Percentiles rank a stretch among this genome's conserved stretches.
phyloP scores from a whole-genome alignment of 2,329 filamentous ascomycete genomes.

The Fusarium stilboides region DNA sequence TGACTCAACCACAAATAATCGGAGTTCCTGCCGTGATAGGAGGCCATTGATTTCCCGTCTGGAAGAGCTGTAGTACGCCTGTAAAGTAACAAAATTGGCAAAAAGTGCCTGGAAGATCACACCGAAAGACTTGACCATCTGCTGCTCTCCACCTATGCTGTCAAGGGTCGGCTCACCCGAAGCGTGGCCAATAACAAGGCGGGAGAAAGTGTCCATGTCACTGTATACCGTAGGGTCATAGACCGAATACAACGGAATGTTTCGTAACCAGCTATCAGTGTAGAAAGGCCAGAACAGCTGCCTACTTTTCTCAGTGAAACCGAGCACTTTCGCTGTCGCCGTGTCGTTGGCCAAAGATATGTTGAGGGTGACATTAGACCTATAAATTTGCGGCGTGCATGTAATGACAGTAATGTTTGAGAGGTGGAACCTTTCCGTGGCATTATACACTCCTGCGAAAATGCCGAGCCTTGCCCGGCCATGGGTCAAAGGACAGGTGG shows the following conservation, averaged over 20 bases:
- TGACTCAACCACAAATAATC: constrained; percentile 1
- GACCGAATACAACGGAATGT: background rate
- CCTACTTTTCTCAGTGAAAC: background rate
- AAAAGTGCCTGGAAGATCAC: background rate
- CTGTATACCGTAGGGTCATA: background rate
- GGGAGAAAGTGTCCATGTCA: constrained; percentile 5
- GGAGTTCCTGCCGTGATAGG: background rate
- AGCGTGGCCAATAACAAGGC: background rate
- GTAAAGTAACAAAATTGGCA: background rate
- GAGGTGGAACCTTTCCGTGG: background rate
- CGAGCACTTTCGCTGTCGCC: background rate
- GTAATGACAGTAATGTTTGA: background rate
- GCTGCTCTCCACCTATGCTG: background rate
- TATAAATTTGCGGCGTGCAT: background rate
- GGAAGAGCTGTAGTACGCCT: rapidly evolving
- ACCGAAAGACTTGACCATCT: background rate
- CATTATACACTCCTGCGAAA: background rate
- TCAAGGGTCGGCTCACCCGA: background rate
- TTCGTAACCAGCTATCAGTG: background rate
- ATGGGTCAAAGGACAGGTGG: background rate
- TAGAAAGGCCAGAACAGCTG: background rate
- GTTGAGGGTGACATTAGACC: background rate
- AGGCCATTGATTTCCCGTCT: background rate
- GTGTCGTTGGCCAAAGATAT: background rate
- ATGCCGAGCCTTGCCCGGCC: constrained; percentile 2